Conservation (phyloP, 2,329 filamentous ascomycete species). For the Nemania sp. region DNA sequence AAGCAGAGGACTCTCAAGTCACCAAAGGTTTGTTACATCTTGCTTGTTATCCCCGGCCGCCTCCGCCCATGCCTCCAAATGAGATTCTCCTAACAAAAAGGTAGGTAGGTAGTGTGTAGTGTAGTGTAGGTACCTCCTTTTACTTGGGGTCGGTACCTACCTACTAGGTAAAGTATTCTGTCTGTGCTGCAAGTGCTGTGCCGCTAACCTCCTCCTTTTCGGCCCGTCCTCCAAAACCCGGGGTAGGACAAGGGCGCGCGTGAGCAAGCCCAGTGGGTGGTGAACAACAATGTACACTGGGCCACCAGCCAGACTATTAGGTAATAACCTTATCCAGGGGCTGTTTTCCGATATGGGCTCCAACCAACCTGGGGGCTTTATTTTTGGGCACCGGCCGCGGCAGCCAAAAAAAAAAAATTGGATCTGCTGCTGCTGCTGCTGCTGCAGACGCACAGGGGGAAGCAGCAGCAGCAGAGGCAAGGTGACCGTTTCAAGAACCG, state of each 20-base stretch:
- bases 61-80: slow-evolving; percentile 16
- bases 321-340: too few relatives aligned
- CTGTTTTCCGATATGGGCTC: too few relatives aligned
- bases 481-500: slow-evolving; percentile 16
- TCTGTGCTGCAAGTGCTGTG: slow-evolving; percentile 14
- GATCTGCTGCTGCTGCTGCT: too few relatives aligned
- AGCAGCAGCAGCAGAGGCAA: slow-evolving; percentile 11
- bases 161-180: too few relatives aligned
- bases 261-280: not conserved
- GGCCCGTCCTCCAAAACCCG: slow-evolving; percentile 33
- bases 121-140: too few relatives aligned
- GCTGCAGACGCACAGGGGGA: not conserved
- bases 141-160: not conserved
- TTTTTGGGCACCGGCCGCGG: not conserved
- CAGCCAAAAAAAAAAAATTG: too few relatives aligned
- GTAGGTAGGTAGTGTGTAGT: too few relatives aligned
- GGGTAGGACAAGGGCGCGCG: slow-evolving; percentile 31
- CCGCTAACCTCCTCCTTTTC: slow-evolving; percentile 31
- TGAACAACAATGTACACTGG: not conserved
- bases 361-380: not conserved
- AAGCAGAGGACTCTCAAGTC: not conserved
- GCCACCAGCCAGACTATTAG: not conserved
- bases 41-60: slow-evolving; percentile 9
- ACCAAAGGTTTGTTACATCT: slow-evolving; percentile 23
- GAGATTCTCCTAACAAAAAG: slow-evolving; percentile 9